Percentiles rank a stretch among this genome's conserved stretches.
phyloP scores from a whole-genome alignment of 169 alveolate species.

The Plasmodium cynomolgi region DNA sequence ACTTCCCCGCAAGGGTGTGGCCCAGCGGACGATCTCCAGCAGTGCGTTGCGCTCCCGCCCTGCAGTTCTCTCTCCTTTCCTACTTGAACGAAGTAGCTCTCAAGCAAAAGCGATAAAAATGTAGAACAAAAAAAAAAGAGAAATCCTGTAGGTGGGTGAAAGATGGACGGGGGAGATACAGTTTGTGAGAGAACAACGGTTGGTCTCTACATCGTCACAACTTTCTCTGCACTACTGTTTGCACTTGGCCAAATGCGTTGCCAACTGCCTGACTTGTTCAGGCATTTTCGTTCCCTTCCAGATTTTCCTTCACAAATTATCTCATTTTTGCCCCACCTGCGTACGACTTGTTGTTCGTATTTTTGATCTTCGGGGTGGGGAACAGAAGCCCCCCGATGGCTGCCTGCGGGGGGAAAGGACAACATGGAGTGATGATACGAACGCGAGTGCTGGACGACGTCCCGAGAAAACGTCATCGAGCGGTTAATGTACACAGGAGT shows the following conservation, averaged over 20 bases:
- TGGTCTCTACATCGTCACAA: background rate
- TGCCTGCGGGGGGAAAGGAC: conserved; percentile 14
- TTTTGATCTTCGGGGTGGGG: conserved; percentile 25
- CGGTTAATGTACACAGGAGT: background rate
- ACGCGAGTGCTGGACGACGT: background rate
- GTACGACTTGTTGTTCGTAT: conserved; percentile 48
- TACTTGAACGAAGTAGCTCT: conserved; percentile 33
- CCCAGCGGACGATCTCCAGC: background rate
- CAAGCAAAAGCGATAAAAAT: conserved; percentile 21
- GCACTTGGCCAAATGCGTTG: background rate
- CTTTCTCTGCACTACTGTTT: background rate
- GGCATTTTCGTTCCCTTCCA: background rate
- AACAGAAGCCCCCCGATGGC: conserved; percentile 59
- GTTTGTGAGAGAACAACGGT: background rate
- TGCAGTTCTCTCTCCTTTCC: background rate
- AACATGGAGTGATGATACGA: background rate
- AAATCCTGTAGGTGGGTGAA: background rate
- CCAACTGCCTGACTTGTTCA: background rate
- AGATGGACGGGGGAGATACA: background rate
- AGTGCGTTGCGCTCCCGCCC: background rate
- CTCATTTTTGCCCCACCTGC: conserved; percentile 7
- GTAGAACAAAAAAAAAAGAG: conserved; percentile 47
- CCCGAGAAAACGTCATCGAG: background rate
- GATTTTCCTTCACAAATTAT: background rate
- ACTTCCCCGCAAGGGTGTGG: background rate